Evolutionary conservation across 805 yeast species (phyloP), one percentile per base, ranked within the genome.

Genomic region (Metschnikowia drakensbergensis): DNA sequence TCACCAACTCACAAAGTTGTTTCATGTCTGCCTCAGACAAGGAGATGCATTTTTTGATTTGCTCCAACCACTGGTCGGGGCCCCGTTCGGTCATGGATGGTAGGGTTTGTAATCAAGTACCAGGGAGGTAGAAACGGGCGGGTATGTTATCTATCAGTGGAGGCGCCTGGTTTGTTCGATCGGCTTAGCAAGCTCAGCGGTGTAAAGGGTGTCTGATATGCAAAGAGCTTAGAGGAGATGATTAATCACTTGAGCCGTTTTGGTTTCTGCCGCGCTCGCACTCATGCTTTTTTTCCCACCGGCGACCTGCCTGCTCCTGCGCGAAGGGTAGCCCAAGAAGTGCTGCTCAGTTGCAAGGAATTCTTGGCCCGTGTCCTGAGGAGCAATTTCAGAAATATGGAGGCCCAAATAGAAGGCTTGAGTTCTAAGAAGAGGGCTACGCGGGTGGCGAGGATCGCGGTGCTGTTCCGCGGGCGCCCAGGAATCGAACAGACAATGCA

Each of bases 1-100:
- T 92, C 42, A 92, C 97, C 74, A 85, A 81, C 69, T 94, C 99
- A 68, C 99, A 92, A 39, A 92, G 76, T 61, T 88, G 95, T 64
- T 94, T 94, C 97, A 92, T 92, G 65, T 92, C 98, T 47, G 84
- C 77, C 67, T 92, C 99, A 1, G 89, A 84, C 47, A 92, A 72
- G 22, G 95, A 84, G 59, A 86, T 84, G 71, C 98, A 94, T 62
- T 89, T 86, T 63, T 85, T 86, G 62, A 92, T 87, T 57, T 87
- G 91, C 67, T 92, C 98, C 54, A 92, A 79, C 99, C 99, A 94
- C 61, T 83, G 88, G 60, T 94, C 97, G 25, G 98, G 98, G 38
- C 96, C 96, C 67, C 88, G 72, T 64, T 82, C 88, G 35, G 72
- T 69, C 86, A 81, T 81, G 25, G 33, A 17, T 31, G n/a, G 17